These are phyloP conservation scores for Pyrenochaeta sp. DNA, from an alignment of 2,329 filamentous ascomycete species.

Conservation along the genomic window DNA sequence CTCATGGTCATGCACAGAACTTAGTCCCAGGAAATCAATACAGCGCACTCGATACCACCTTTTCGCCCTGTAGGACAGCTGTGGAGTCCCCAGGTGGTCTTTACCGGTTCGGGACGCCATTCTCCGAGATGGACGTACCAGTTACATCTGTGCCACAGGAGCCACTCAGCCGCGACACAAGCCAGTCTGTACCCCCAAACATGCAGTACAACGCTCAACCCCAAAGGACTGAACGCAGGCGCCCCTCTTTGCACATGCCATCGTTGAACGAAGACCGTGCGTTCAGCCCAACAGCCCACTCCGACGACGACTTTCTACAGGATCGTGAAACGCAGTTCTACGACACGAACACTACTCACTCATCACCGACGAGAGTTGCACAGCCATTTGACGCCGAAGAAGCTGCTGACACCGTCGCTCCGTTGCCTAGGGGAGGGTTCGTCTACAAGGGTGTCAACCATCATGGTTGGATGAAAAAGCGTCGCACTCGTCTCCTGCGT, in stretches of 20 bases:
- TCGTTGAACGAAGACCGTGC: slow-evolving; percentile 71
- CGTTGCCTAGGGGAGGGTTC: slow-evolving; percentile 47
- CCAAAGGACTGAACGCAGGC: slow-evolving; percentile 59
- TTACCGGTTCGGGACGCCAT: slow-evolving; percentile 83
- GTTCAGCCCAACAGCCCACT: slow-evolving; percentile 47
- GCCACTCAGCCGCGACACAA: slow-evolving; percentile 77
- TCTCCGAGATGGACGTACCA: slow-evolving; percentile 90
- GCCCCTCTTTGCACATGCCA: slow-evolving; percentile 74
- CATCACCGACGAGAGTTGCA: slow-evolving; percentile 41
- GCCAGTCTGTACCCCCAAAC: slow-evolving; percentile 91
- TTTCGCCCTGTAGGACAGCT: slow-evolving; percentile 56
- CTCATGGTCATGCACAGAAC: slow-evolving; percentile 33
- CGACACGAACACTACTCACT: slow-evolving; percentile 38
- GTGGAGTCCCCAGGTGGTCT: slow-evolving; percentile 63
- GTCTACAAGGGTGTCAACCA: slow-evolving; percentile 66
- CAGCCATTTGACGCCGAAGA: slow-evolving; percentile 28
- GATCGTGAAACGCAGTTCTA: slow-evolving; percentile 42
- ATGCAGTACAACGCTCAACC: slow-evolving; percentile 76
- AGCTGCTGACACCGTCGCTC: slow-evolving; percentile 31
- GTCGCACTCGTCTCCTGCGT: slow-evolving; percentile 84
- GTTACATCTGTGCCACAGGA: slow-evolving; percentile 75
- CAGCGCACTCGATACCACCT: slow-evolving; percentile 47
- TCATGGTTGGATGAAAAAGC: slow-evolving; percentile 92
- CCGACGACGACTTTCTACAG: slow-evolving; percentile 41
- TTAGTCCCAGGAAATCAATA: slow-evolving; percentile 33